Conservation (phyloP, 345 rosid genomes). For the Hibiscus trionum region DNA sequence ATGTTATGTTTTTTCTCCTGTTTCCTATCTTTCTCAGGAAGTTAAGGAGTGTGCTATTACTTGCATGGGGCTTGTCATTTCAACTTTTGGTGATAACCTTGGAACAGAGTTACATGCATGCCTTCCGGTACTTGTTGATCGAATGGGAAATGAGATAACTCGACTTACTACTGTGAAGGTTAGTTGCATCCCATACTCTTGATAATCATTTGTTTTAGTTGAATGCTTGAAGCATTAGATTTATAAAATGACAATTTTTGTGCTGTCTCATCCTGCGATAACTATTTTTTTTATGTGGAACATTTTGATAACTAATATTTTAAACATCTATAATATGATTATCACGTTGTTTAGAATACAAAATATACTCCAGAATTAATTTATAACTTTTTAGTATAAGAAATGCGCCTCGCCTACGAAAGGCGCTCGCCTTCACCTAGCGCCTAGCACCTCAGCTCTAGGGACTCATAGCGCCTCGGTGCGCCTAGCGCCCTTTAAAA, state of each 20-base stretch:
- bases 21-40: conserved; percentile 50
- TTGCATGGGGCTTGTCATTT: conserved; percentile 97
- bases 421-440: too few relatives aligned
- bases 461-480: too few relatives aligned
- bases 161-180: conserved; percentile 99
- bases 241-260: not conserved
- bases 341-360: too few relatives aligned
- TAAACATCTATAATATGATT: not conserved
- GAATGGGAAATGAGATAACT: conserved; percentile 99
- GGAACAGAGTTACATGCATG: conserved; percentile 63
- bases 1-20: not conserved
- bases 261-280: too few relatives aligned
- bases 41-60: conserved; percentile 98
- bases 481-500: too few relatives aligned
- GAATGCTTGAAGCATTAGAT: not conserved
- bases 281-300: too few relatives aligned
- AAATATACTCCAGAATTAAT: not conserved
- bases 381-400: too few relatives aligned
- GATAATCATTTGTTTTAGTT: not conserved
- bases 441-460: not conserved
- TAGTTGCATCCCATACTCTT: conserved; percentile 5
- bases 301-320: not conserved
- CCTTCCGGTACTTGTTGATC: conserved; percentile 95
- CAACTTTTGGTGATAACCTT: conserved; percentile 92
- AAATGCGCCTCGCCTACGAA: too few relatives aligned